Conservation (phyloP, 352 stramenopile species). For the Phytopythium vexans region DNA sequence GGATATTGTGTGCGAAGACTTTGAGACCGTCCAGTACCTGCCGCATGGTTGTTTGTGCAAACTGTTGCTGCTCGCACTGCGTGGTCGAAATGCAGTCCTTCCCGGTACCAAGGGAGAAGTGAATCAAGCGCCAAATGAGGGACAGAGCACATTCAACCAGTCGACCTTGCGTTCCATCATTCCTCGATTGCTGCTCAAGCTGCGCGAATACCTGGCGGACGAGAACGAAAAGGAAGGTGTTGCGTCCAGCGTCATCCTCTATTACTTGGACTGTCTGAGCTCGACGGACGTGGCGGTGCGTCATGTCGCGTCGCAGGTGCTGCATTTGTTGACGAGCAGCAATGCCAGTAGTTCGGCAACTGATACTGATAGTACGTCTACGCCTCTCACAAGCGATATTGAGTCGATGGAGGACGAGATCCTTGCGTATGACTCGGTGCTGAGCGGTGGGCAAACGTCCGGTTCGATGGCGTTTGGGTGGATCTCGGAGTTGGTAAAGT, state of each 20-base stretch:
- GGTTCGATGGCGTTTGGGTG: conserved; percentile 60
- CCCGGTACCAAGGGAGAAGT: not conserved
- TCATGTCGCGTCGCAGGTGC: conserved; percentile 59
- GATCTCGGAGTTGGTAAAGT: conserved; percentile 53
- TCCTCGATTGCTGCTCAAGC: conserved; percentile 46
- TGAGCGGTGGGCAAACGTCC: not conserved
- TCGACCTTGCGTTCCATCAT: conserved; percentile 44
- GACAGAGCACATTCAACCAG: conserved; percentile 14
- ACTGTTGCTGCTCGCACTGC: conserved; percentile 63
- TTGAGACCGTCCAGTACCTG: conserved; percentile 78
- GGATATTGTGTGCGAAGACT: conserved; percentile 85
- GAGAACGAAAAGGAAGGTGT: conserved; percentile 24
- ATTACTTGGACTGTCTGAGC: conserved; percentile 70
- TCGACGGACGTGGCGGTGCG: conserved; percentile 45
- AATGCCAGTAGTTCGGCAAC: conserved; percentile 8
- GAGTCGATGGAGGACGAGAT: conserved; percentile 29
- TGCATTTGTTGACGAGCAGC: conserved; percentile 48
- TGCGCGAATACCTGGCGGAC: conserved; percentile 51
- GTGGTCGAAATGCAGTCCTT: conserved; percentile 8
- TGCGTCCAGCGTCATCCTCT: conserved; percentile 54
- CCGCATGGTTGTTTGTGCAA: conserved; percentile 75
- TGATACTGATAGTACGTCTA: conserved; percentile 16
- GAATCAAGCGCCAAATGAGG: conserved; percentile 9
- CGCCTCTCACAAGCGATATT: conserved; percentile 14
- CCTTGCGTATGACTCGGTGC: conserved; percentile 10